Evolutionary conservation across 2,329 filamentous ascomycete species (phyloP), one percentile per base, ranked within the genome.

Genomic region (Paraconiothyrium brasiliense): DNA sequence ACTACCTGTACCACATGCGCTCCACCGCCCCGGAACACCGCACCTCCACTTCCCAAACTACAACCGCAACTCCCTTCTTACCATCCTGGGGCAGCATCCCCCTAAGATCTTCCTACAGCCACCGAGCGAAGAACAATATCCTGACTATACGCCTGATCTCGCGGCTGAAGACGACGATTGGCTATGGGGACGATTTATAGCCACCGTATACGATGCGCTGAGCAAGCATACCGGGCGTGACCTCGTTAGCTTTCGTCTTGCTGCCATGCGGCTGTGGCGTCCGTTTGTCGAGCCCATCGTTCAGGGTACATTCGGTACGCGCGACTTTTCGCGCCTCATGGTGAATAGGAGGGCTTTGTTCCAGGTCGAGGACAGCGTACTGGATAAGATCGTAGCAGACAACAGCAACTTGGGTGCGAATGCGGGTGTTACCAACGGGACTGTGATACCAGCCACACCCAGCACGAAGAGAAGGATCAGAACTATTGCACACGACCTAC

Each of bases 21-120:
- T 97, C 9, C 90, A 92, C 67, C 84, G 87, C 8, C 82, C 91
- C 4, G 89, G 90, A 5, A 85, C 90, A 0, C 89, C 93, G 1
- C 89, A 95, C 76, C 83, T 98, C 30, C 87, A 91, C 73, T 98
- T 98, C 74, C 87, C 92, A 1, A 85, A 92, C 2, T 99, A 98
- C 79, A 89, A 87, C 11, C 94, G 95, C 71, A 79, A 87, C 58
- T 92, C 97, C 70, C 90, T 92, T 58, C 85, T 96, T 57, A 82
- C 86, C 44, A 96, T 99, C 66, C 83, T 97, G 30, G 84, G 89
- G 13, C 76, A 64, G 5, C 60, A 49, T 9, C 84, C 83, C 14
- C 80, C 79, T 3, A 83, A 81, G 54, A 84, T 84, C 67, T 85
- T 81, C 73, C 57, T 76, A 70, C 57, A 73, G 60, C 57, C 79